Evolutionary conservation across 2,329 filamentous ascomycete genomes (phyloP).

Genomic region (Simplicillium aogashimaense): DNA sequence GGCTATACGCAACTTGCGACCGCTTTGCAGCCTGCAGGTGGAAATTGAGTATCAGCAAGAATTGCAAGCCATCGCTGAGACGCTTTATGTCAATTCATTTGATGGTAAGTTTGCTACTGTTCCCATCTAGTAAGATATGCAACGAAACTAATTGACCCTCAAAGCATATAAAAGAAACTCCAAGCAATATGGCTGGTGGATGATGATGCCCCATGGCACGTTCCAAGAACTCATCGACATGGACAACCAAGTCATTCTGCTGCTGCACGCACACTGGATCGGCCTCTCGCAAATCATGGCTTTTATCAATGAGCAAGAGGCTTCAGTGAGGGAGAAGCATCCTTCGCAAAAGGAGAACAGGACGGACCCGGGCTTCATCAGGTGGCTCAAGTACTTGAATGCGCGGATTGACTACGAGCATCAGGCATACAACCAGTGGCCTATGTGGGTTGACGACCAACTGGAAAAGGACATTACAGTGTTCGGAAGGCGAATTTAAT

Average conservation of each 20-base stretch:
- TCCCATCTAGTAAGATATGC: neutral
- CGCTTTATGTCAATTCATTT: constrained; percentile 42
- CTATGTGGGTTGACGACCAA: constrained; percentile 43
- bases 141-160: constrained; percentile 2
- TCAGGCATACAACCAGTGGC: constrained; percentile 39
- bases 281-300: constrained; percentile 44
- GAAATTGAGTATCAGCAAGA: constrained; percentile 36
- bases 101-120: constrained; percentile 29
- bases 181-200: constrained; percentile 47
- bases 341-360: constrained; percentile 11
- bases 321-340: constrained; percentile 18
- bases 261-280: constrained; percentile 46
- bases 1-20: constrained; percentile 29
- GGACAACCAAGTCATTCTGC: constrained; percentile 31
- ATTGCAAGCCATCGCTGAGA: constrained; percentile 35
- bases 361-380: constrained; percentile 32
- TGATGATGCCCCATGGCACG: constrained; percentile 40
- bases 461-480: constrained; percentile 32
- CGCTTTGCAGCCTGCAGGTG: constrained; percentile 31
- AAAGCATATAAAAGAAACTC: constrained; percentile 40
- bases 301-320: constrained; percentile 33
- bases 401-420: constrained; percentile 33
- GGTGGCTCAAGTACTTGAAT: constrained; percentile 44
- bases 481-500: constrained; percentile 23
- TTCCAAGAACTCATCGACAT: constrained; percentile 41